Percentiles rank a stretch among this genome's conserved stretches.
phyloP scores from a whole-genome alignment of 225 moss, liverwort and hornwort genomes.

The Neckera pumila region DNA sequence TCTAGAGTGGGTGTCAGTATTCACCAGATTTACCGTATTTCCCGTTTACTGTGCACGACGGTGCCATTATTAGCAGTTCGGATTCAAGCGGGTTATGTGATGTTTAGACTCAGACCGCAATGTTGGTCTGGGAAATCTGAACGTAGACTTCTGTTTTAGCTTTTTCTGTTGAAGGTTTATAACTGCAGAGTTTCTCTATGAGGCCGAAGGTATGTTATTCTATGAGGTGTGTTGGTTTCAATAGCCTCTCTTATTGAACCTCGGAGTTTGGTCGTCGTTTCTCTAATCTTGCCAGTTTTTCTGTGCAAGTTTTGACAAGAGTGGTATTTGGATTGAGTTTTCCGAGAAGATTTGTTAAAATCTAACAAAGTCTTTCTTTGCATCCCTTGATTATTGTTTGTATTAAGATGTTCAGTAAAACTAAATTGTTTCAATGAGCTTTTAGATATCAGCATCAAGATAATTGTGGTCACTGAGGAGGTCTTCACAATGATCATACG shows the following conservation, averaged over 20 bases:
- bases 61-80: not conserved
- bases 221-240: not conserved
- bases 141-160: not conserved
- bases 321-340: not conserved
- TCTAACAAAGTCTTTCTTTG: not conserved
- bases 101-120: not conserved
- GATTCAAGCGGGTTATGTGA: not conserved
- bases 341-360: not conserved
- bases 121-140: not conserved
- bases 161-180: not conserved
- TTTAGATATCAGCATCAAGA: not conserved
- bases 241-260: not conserved
- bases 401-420: not conserved
- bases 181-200: not conserved
- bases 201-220: not conserved
- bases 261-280: not conserved
- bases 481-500: not conserved
- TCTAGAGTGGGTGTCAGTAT: slow-evolving; percentile 15
- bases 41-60: not conserved
- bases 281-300: not conserved
- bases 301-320: not conserved
- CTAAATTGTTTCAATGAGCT: not conserved
- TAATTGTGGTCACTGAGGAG: not conserved
- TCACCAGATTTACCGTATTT: slow-evolving; percentile 9
- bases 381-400: not conserved